Evolutionary conservation across 352 stramenopile genomes (phyloP).

Genomic region (Phytopythium oedochilum): DNA sequence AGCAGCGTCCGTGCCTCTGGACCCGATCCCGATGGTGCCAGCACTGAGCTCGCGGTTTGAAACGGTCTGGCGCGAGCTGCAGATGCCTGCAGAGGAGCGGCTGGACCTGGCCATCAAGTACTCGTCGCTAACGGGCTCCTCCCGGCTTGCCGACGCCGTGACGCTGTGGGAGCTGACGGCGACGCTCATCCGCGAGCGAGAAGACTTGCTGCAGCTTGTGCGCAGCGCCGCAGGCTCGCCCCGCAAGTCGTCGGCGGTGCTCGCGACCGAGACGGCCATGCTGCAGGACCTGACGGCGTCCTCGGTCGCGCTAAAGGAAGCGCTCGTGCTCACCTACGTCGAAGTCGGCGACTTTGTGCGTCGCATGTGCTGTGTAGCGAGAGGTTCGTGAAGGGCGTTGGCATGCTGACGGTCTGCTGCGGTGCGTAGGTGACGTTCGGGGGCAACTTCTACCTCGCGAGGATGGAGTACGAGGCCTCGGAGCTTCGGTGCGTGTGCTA

Average conservation of each 20-base stretch:
- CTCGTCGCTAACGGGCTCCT: conserved; percentile 46
- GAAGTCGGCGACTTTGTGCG: conserved; percentile 72
- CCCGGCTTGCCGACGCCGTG: conserved; percentile 53
- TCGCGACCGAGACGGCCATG: conserved; percentile 37
- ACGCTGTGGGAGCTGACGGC: conserved; percentile 52
- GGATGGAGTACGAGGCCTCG: conserved; percentile 55
- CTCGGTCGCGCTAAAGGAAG: conserved; percentile 38
- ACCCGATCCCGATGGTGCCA: conserved; percentile 59
- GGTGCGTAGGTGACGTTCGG: conserved; percentile 23
- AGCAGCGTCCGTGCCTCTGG: conserved; percentile 15
- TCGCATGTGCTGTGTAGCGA: background rate
- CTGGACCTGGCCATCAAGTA: conserved; percentile 80
- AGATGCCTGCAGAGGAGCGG: conserved; percentile 49
- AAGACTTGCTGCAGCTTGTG: conserved; percentile 44
- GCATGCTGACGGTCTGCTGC: background rate
- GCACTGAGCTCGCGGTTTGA: conserved; percentile 63
- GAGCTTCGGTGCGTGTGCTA: conserved; percentile 24
- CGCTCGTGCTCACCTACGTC: conserved; percentile 56
- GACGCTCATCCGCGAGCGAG: conserved; percentile 47
- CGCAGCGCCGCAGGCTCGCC: conserved; percentile 11
- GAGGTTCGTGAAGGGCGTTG: too few species aligned
- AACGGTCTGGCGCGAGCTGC: conserved; percentile 58
- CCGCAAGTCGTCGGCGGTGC: conserved; percentile 22
- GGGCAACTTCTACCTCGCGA: conserved; percentile 64
- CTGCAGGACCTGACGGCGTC: conserved; percentile 38